Evolutionary conservation across 1,284 basidiomycete genomes (phyloP).

Genomic region (Ganoderma lucidum): DNA sequence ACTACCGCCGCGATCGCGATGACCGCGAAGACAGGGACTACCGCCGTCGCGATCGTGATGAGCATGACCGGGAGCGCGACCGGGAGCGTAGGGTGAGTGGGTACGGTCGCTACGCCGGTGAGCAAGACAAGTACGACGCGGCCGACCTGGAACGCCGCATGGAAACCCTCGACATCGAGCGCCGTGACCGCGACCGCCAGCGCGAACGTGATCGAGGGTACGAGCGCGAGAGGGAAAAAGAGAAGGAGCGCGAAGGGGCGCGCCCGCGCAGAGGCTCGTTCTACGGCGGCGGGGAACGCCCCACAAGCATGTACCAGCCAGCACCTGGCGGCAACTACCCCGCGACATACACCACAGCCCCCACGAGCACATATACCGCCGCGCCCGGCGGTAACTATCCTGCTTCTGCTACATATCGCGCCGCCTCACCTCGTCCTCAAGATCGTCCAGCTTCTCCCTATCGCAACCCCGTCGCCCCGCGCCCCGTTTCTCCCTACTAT

Average conservation of each 20-base stretch:
- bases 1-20: slow-evolving; percentile 50
- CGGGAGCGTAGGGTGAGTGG: slow-evolving; percentile 21
- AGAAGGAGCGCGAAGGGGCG: slow-evolving; percentile 22
- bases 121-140: slow-evolving; percentile 36
- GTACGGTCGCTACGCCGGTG: slow-evolving; percentile 36
- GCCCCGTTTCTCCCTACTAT: slow-evolving; percentile 38
- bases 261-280: slow-evolving; percentile 39
- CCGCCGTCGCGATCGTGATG: slow-evolving; percentile 42
- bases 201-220: slow-evolving; percentile 35
- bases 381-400: slow-evolving; percentile 34
- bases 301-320: slow-evolving; percentile 34
- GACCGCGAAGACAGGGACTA: slow-evolving; percentile 44
- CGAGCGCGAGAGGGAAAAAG: slow-evolving; percentile 22
- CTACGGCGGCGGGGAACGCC: slow-evolving; percentile 36
- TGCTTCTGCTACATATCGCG: slow-evolving; percentile 25
- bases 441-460: slow-evolving; percentile 36
- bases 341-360: slow-evolving; percentile 22
- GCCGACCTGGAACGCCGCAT: slow-evolving; percentile 44
- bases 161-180: slow-evolving; percentile 40
- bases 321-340: slow-evolving; percentile 32
- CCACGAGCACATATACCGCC: slow-evolving; percentile 25
- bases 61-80: slow-evolving; percentile 35
- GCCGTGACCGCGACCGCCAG: slow-evolving; percentile 39
- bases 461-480: slow-evolving; percentile 24
- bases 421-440: slow-evolving; percentile 35